Percentiles rank a stretch among this genome's conserved stretches.
These are phyloP conservation scores for Annulohypoxylon truncatum DNA, from an alignment of 2,329 filamentous ascomycete genomes.

Conservation along the genomic window DNA sequence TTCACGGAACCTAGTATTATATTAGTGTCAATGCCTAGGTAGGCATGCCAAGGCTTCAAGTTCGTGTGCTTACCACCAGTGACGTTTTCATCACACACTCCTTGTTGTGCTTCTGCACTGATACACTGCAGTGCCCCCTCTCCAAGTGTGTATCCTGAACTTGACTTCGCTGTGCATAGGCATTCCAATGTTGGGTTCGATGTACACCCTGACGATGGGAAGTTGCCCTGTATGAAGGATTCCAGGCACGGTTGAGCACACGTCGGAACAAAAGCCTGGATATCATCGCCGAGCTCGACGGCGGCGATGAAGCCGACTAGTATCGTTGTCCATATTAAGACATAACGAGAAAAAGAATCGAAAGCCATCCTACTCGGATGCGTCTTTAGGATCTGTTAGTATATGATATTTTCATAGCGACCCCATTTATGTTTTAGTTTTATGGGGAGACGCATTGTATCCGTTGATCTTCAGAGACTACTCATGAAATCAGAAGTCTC, in stretches of 20 bases:
- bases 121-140: conserved; percentile 78
- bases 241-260: conserved; percentile 64
- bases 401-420: conserved; percentile 33
- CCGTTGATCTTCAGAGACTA: conserved; percentile 35
- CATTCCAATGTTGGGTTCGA: conserved; percentile 66
- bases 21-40: conserved; percentile 33
- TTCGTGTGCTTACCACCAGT: conserved; percentile 51
- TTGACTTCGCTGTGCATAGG: conserved; percentile 70
- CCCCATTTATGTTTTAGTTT: conserved; percentile 35
- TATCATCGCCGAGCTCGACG: conserved; percentile 44
- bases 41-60: not conserved
- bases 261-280: conserved; percentile 43
- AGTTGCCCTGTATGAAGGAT: conserved; percentile 72
- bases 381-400: conserved; percentile 46
- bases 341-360: conserved; percentile 42
- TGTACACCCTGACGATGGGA: conserved; percentile 61
- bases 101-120: conserved; percentile 61
- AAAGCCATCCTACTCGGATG: conserved; percentile 49
- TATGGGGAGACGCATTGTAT: conserved; percentile 40
- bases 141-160: conserved; percentile 74
- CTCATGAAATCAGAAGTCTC: conserved; percentile 21
- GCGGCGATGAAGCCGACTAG: conserved; percentile 37
- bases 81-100: conserved; percentile 63
- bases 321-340: conserved; percentile 49
- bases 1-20: conserved; percentile 32